These are phyloP conservation scores for Gyrodon lividus DNA, from an alignment of 768 basidiomycete species.

Conservation along the genomic window DNA sequence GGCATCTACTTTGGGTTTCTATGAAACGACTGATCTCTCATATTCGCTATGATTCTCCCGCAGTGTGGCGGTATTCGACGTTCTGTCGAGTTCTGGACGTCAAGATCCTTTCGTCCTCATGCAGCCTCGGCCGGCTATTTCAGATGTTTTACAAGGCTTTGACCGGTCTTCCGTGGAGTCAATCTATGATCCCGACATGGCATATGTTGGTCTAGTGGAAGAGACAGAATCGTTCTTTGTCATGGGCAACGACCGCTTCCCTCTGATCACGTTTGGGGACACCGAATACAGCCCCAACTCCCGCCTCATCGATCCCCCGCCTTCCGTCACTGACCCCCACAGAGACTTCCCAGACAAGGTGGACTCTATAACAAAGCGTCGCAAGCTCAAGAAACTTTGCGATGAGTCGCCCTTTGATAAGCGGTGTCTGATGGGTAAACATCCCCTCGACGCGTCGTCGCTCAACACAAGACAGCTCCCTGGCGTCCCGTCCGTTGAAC, in stretches of 20 bases:
- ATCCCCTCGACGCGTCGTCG: constrained; percentile 46
- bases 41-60: neutral
- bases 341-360: constrained; percentile 40
- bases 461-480: constrained; percentile 61
- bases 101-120: constrained; percentile 77
- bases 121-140: constrained; percentile 77
- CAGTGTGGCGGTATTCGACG: constrained; percentile 84
- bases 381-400: constrained; percentile 45
- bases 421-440: constrained; percentile 63
- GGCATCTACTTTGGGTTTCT: constrained; percentile 23
- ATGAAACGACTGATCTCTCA: no score
- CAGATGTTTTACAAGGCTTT: constrained; percentile 62
- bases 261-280: constrained; percentile 74
- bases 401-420: constrained; percentile 41
- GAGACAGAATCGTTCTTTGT: constrained; percentile 77
- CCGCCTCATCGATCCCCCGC: constrained; percentile 36
- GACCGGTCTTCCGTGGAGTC: constrained; percentile 37
- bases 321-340: constrained; percentile 26
- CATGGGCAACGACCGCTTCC: constrained; percentile 79
- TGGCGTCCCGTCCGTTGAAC: constrained; percentile 45
- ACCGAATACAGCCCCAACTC: constrained; percentile 35
- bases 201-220: constrained; percentile 79
- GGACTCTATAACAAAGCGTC: constrained; percentile 44
- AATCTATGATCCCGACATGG: constrained; percentile 49
- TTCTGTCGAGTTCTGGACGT: constrained; percentile 48